phyloP scores from a whole-genome alignment of 2,329 filamentous ascomycete species.

The Fusarium staphyleae region DNA sequence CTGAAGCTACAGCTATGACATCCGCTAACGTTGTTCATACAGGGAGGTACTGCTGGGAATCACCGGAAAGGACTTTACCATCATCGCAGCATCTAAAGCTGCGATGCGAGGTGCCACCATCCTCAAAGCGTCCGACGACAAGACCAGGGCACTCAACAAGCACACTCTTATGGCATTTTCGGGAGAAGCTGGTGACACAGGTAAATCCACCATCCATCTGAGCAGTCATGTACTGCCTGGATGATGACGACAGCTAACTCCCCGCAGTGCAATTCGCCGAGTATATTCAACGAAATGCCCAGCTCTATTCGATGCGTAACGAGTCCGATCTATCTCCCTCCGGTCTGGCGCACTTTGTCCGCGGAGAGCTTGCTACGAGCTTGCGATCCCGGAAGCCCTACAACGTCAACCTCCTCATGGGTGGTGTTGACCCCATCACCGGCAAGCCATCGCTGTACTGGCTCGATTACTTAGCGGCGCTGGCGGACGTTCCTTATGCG shows the following conservation, averaged over 20 bases:
- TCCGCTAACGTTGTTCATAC: constrained; percentile 20
- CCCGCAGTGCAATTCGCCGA: constrained; percentile 95
- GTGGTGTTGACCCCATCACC: constrained; percentile 90
- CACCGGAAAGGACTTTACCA: constrained; percentile 98
- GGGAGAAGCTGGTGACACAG: constrained; percentile 94
- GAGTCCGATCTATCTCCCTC: constrained; percentile 89
- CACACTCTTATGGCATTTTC: constrained; percentile 95
- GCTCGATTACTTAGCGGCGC: constrained; percentile 93
- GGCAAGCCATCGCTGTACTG: constrained; percentile 93
- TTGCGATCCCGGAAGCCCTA: constrained; percentile 93
- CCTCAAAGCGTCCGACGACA: constrained; percentile 94
- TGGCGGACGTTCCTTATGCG: constrained; percentile 90
- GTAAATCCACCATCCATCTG: constrained; percentile 53
- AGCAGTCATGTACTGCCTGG: constrained; percentile 6
- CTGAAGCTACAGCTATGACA: constrained; percentile 19
- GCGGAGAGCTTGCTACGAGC: constrained; percentile 89
- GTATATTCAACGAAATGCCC: constrained; percentile 97
- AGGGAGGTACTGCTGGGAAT: constrained; percentile 99
- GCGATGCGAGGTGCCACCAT: constrained; percentile 97
- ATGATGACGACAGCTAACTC: constrained; percentile 35
- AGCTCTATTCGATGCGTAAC: constrained; percentile 99
- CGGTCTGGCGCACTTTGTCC: constrained; percentile 91
- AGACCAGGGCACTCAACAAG: constrained; percentile 91
- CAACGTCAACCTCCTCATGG: constrained; percentile 94
- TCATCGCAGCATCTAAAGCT: constrained; percentile 97